Base-by-base conservation (phyloP, 805 yeast genomes). In the Starmerella bombi region DNA sequence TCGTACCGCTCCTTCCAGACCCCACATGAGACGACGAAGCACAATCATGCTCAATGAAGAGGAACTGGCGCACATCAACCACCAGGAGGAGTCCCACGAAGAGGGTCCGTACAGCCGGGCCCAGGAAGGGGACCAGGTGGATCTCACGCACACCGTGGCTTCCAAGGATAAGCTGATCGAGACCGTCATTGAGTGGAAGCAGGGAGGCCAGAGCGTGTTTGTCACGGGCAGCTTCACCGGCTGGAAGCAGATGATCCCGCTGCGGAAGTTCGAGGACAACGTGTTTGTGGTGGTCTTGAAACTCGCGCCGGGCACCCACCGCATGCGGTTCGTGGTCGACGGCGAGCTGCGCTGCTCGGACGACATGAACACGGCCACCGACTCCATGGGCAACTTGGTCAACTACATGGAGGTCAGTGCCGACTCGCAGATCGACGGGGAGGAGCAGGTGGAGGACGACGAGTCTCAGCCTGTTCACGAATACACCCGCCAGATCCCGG, bases 171-270 rank as follows among this genome's bases (percentile, higher is more conserved):
- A 34, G 1, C 49, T 51, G 2, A 52, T 52, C 6, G 57, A 53
- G 38, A 50, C 56, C 8, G 43, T 46, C n/a, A 47, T 55, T 25
- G 50, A 50, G 43, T 88, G 98, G 98, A 77, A 75, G 15, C 94
- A 88, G 60, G 97, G 97, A n/a, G 98, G 98, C 45, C 73, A 73
- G 37, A 81, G 81, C 53, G 97, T 91, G 2, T 91, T 85, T 59
- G 94, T 88, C 12, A 91, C 96, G 27, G 98, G 98, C 37, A 81
- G 96, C 1, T 88, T 88, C 62, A 91, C 98, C 0, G 95, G 94
- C 3, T 91, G 98, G 97, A 69, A 95, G 50, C 88, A 86, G 61
- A 88, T 91, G 97, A 86, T 88, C 55, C 93, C 93, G 30, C 65
- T 91, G 52, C 70, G 70, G 23, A 74, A 62, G n/a, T 44, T 48